Percentiles rank a stretch among this genome's conserved stretches.
phyloP scores from a whole-genome alignment of 768 basidiomycete species.

The Hydnum rufescens region DNA sequence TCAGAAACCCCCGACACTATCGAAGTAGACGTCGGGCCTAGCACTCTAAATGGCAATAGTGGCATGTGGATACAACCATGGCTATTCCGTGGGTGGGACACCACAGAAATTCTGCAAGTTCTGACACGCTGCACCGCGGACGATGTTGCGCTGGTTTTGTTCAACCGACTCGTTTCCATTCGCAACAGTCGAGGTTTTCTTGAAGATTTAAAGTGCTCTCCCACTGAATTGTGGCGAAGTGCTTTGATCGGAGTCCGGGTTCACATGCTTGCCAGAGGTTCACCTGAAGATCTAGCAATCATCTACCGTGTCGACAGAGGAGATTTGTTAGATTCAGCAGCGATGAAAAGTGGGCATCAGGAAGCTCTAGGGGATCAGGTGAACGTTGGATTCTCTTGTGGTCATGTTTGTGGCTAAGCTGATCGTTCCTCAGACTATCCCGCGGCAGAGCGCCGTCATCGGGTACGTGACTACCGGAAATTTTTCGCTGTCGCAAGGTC shows the following conservation, averaged over 20 bases:
- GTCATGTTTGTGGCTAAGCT: conserved; percentile 9
- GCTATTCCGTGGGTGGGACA: no score
- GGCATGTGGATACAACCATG: no score
- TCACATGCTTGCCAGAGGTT: conserved; percentile 42
- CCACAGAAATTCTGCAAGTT: no score
- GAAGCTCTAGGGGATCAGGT: conserved; percentile 34
- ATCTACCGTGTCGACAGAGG: no score
- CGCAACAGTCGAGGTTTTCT: conserved; percentile 27
- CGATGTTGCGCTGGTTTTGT: conserved; percentile 19
- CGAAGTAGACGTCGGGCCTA: no score
- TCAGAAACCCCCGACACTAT: no score
- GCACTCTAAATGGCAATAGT: no score
- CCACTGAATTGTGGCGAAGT: no score
- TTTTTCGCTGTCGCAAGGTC: conserved; percentile 58
- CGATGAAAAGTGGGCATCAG: no score
- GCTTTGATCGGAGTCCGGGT: conserved; percentile 50
- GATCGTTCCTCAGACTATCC: conserved; percentile 18
- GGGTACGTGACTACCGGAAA: conserved; percentile 77
- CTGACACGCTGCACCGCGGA: no score
- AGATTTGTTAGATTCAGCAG: no score
- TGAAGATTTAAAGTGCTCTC: no score
- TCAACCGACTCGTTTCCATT: conserved; percentile 43
- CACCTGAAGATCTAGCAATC: conserved; percentile 51
- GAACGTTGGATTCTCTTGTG: conserved; percentile 31
- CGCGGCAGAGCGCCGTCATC: conserved; percentile 23